Evolutionary conservation across 2,329 filamentous ascomycete species (phyloP).

Genomic region (Davidsoniella virescens): DNA sequence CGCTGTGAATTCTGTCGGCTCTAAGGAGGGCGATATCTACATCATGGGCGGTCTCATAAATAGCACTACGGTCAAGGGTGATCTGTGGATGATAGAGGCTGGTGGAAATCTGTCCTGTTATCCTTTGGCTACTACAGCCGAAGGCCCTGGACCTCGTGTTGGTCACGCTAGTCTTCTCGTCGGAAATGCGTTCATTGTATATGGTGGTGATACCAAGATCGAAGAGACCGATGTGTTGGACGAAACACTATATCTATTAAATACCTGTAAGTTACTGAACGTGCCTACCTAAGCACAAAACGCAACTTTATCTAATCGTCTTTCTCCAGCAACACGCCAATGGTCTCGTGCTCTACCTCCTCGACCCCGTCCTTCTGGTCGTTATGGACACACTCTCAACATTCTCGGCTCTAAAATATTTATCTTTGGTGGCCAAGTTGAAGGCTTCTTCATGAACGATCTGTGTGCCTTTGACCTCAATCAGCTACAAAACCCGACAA

Average conservation of each 20-base stretch:
- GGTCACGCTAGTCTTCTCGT: constrained; percentile 88
- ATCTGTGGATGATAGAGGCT: constrained; percentile 94
- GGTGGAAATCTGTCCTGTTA: constrained; percentile 79
- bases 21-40: constrained; percentile 94
- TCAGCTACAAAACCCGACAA: constrained; percentile 75
- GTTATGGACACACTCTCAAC: constrained; percentile 92
- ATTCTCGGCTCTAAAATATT: constrained; percentile 95
- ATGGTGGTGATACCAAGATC: constrained; percentile 94
- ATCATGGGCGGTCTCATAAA: constrained; percentile 95
- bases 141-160: constrained; percentile 87
- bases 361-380: constrained; percentile 68
- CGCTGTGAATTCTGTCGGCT: constrained; percentile 80
- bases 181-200: constrained; percentile 97
- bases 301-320: not conserved
- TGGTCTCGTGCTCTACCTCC: constrained; percentile 90
- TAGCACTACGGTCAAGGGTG: constrained; percentile 87
- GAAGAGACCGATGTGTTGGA: constrained; percentile 83
- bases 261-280: constrained; percentile 63
- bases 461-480: constrained; percentile 91
- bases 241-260: constrained; percentile 88
- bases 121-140: constrained; percentile 76
- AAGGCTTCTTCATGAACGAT: constrained; percentile 97
- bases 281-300: not conserved
- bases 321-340: constrained; percentile 66
- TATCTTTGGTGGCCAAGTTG: constrained; percentile 93